These are phyloP conservation scores for Lodderomyces oxycetoniae DNA, from an alignment of 1,139 yeast species.

Conservation along the genomic window DNA sequence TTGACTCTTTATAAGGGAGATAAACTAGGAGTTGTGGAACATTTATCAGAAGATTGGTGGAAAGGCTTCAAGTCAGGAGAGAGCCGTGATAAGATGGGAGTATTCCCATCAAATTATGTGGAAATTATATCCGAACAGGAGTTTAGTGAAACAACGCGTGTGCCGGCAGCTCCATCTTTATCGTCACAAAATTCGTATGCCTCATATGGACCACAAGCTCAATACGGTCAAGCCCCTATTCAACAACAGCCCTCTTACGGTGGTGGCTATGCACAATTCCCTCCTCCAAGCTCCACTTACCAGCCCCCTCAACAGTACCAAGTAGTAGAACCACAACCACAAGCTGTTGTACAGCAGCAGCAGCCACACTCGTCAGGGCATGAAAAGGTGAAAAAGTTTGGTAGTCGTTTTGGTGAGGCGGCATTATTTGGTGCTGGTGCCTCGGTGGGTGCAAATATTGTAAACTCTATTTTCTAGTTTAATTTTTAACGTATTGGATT, in stretches of 20 bases:
- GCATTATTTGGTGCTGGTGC: slow-evolving; percentile 98
- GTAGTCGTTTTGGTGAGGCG: slow-evolving; percentile 84
- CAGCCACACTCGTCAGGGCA: slow-evolving; percentile 22
- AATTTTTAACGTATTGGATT: too few relatives aligned
- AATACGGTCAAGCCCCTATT: slow-evolving; percentile 15
- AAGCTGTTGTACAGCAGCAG: slow-evolving; percentile 13
- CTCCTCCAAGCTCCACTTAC: slow-evolving; percentile 44
- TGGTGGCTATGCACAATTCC: slow-evolving; percentile 46
- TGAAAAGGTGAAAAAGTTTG: slow-evolving; percentile 58
- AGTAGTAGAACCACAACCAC: slow-evolving; percentile 18
- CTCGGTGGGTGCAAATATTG: slow-evolving; percentile 81
- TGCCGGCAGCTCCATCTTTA: slow-evolving; percentile 9
- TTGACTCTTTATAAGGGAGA: slow-evolving; percentile 62
- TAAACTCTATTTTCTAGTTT: slow-evolving; percentile 72
- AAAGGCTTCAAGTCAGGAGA: slow-evolving; percentile 54
- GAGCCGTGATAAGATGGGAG: slow-evolving; percentile 56
- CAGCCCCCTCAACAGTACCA: slow-evolving; percentile 26
- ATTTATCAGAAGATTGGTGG: slow-evolving; percentile 88
- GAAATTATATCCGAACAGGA: slow-evolving; percentile 40
- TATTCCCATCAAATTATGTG: slow-evolving; percentile 89
- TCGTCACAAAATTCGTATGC: slow-evolving; percentile 9
- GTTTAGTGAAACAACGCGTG: slow-evolving; percentile 17
- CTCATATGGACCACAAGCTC: slow-evolving; percentile 8
- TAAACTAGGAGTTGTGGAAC: slow-evolving; percentile 63
- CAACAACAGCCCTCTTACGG: slow-evolving; percentile 30